Evolutionary conservation across 192 early-diverging fungal species (phyloP), one percentile per base, ranked within the genome.

Genomic region (Coemansia sp.): DNA sequence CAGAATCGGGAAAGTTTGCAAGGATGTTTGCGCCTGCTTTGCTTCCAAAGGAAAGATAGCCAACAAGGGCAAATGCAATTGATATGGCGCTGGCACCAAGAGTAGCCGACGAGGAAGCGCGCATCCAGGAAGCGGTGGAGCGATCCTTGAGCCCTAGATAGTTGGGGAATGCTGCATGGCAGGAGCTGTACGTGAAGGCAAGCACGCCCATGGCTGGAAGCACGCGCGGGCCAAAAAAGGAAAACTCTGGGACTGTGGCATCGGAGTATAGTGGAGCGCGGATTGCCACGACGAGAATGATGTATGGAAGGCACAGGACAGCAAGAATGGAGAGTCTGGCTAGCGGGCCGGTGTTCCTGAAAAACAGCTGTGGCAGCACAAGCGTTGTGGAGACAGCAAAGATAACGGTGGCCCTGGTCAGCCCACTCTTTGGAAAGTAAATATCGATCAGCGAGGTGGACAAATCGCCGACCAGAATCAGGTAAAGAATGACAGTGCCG

Each of bases 121-220:
- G 74, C 4, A 67, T 63, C 88, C 88, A 90, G 9, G 78, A 64
- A 16, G 34, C 55, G 7, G 75, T 49, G 0, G 80, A 70, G 30
- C 81, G 85, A 28, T 90, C 68, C 30, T 65, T 62, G 40, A 86
- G 71, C 4, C 86, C 77, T 49, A 84, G 43, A 52, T 81, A 90
- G 58, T 86, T 90, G 26, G 77, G 76, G 34, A 87, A 88, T 0
- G 83, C 87, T 5, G 86, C 84, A 53, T 90, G 88, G 16, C 84
- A 76, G 18, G 86, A 88, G 43, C 86, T 79, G 69, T 86, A 88
- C 0, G 87, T 83, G 57, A 90, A 90, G 0, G 86, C 76, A 65
- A 88, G 75, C 43, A 88, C 82, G 13, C 87, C 88, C 45, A 88
- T 81, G 5, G 87, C 85, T 0, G 85, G 82, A 37, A 90, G 70